A percentile compares a stretch with the other conserved stretches of the same genome.
Conservation (phyloP, 2,329 filamentous ascomycete genomes). For the Aspergillus fructus region DNA sequence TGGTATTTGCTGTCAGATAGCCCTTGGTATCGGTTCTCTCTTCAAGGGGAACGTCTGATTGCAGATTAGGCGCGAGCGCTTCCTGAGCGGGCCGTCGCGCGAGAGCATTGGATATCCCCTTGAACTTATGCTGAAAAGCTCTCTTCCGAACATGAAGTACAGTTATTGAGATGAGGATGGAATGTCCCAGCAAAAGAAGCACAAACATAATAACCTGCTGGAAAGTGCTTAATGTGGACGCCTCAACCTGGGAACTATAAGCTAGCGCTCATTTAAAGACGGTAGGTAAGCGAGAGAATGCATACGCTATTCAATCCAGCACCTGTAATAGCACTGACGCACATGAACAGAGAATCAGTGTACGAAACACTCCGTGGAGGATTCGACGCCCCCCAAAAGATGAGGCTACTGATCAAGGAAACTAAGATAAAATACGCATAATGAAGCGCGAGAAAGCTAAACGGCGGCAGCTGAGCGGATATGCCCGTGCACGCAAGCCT, state of each 20-base stretch:
- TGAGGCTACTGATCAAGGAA: conserved; percentile 55
- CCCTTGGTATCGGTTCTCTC: background rate
- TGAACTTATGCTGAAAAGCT: conserved; percentile 63
- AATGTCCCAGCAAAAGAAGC: conserved; percentile 65
- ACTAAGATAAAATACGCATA: conserved; percentile 65
- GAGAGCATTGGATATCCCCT: conserved; percentile 23
- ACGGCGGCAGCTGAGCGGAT: conserved; percentile 31
- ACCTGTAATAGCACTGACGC: conserved; percentile 65
- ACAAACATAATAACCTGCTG: conserved; percentile 67
- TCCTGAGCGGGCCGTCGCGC: background rate
- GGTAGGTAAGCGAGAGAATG: background rate
- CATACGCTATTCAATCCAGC: conserved; percentile 64
- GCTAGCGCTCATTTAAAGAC: background rate
- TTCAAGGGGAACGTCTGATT: background rate
- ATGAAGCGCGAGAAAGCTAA: conserved; percentile 66
- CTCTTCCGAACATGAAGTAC: conserved; percentile 61
- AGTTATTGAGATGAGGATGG: conserved; percentile 65
- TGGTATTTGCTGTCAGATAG: background rate
- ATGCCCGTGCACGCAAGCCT: conserved; percentile 23
- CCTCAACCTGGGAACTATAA: conserved; percentile 32
- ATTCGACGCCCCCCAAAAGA: conserved; percentile 59
- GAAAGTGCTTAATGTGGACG: conserved; percentile 64
- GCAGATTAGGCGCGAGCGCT: background rate
- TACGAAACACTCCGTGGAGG: conserved; percentile 56
- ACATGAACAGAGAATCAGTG: conserved; percentile 66